Evolutionary conservation across 768 basidiomycete genomes (phyloP).

Genomic region (Lentinus tigrinus): DNA sequence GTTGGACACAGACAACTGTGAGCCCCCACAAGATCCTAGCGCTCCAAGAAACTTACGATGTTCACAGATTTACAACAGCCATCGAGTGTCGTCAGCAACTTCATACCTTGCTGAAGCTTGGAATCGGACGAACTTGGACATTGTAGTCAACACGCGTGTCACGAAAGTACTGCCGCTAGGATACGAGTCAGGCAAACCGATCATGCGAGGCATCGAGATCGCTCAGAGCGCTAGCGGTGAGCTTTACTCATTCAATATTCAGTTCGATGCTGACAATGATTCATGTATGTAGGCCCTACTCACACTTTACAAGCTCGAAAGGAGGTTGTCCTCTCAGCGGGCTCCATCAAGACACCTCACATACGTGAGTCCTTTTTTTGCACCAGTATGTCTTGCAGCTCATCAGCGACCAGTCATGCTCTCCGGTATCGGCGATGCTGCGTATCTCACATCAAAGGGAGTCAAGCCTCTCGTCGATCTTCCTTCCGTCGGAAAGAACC

Average conservation of each 20-base stretch:
- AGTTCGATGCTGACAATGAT: neutral
- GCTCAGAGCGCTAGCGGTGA: neutral
- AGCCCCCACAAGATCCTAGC: conserved; percentile 1
- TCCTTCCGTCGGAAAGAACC: conserved; percentile 27
- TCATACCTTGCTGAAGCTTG: neutral
- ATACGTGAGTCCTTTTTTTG: conserved; percentile 1
- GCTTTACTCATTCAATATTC: neutral
- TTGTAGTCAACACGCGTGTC: conserved; percentile 5
- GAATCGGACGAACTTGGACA: conserved; percentile 4
- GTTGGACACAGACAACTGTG: conserved; percentile 13
- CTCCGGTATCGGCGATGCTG: conserved; percentile 27
- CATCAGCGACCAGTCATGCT: conserved; percentile 11
- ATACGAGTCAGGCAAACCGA: neutral
- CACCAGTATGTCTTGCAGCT: neutral
- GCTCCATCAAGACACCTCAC: conserved; percentile 19
- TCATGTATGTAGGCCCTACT: neutral
- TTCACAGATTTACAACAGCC: neutral
- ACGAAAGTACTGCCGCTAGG: conserved; percentile 1
- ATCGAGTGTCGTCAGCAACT: neutral
- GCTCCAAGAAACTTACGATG: conserved; percentile 2
- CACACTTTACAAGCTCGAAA: conserved; percentile 13
- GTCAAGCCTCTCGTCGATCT: conserved; percentile 21
- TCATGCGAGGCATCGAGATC: conserved; percentile 6
- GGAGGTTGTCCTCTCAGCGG: conserved; percentile 23
- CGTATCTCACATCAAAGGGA: conserved; percentile 14